Percentiles rank a stretch among this genome's conserved stretches.
phyloP scores from a whole-genome alignment of 2,329 filamentous ascomycete species.

The Trichoderma guizhouense region DNA sequence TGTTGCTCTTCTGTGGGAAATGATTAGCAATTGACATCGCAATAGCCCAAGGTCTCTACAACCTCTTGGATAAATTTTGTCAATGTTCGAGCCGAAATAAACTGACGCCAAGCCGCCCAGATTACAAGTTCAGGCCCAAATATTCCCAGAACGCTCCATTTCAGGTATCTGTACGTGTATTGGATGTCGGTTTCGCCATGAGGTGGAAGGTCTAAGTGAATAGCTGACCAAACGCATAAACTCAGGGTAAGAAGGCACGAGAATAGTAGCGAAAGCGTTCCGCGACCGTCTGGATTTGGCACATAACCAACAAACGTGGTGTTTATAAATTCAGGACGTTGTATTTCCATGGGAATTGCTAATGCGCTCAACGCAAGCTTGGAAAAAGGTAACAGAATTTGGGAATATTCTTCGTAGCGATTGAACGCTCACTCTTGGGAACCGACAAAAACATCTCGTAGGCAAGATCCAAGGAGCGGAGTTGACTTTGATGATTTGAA shows the following conservation, averaged over 20 bases:
- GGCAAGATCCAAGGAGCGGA: neutral
- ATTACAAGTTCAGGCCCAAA: neutral
- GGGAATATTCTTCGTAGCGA: neutral
- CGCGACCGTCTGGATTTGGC: neutral
- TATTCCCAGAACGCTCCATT: neutral
- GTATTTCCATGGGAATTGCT: neutral
- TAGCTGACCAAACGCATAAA: neutral
- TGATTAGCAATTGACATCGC: neutral
- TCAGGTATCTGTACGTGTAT: neutral
- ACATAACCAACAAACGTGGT: neutral
- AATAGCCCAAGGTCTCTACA: neutral
- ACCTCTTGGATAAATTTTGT: neutral
- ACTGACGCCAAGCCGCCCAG: neutral
- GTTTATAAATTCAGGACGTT: neutral
- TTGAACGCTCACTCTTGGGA: neutral
- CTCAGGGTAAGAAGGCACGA: neutral
- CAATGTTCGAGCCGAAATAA: neutral
- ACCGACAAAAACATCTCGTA: neutral
- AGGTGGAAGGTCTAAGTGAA: neutral
- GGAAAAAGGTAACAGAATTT: neutral
- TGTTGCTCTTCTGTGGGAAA: neutral
- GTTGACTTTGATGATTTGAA: neutral
- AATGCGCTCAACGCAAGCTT: neutral
- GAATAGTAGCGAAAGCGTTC: neutral
- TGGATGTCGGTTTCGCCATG: neutral